phyloP scores from a whole-genome alignment of 345 rosid genomes.

The Theobroma cacao region DNA sequence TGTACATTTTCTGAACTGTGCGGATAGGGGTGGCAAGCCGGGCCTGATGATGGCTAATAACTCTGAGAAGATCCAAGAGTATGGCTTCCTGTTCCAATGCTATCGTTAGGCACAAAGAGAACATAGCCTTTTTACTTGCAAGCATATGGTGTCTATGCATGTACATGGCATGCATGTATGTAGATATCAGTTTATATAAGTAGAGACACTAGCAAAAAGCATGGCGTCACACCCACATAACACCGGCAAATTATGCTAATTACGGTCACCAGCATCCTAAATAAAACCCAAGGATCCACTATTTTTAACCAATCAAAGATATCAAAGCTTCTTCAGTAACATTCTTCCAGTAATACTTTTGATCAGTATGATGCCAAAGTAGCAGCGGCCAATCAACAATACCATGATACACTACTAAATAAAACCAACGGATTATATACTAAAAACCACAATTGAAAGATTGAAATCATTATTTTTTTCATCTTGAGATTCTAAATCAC shows the following conservation, averaged over 20 bases:
- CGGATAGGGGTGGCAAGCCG: constrained; percentile 95
- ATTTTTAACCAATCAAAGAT: background rate
- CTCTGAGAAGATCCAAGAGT: constrained; percentile 87
- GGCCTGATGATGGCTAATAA: constrained; percentile 80
- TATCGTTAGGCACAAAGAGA: constrained; percentile 2
- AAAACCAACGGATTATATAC: background rate
- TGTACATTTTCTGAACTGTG: constrained; percentile 72
- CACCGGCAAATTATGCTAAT: background rate
- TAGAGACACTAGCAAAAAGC: too few relatives aligned
- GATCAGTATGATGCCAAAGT: background rate
- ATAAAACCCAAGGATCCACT: background rate
- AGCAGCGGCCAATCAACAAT: background rate
- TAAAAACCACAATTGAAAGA: background rate
- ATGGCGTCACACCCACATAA: too few relatives aligned
- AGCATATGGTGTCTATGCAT: background rate
- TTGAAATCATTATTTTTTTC: background rate
- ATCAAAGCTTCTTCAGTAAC: background rate
- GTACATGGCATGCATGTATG: background rate
- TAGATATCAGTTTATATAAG: too few relatives aligned
- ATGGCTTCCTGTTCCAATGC: constrained; percentile 72
- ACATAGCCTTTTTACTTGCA: background rate
- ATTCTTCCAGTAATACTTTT: background rate
- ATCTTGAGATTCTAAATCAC: background rate
- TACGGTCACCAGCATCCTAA: background rate
- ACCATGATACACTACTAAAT: background rate